A percentile compares a stretch with the other conserved stretches of the same genome.
These are phyloP conservation scores for Penicillium fimorum DNA, from an alignment of 495 filamentous ascomycete genomes.

Conservation along the genomic window DNA sequence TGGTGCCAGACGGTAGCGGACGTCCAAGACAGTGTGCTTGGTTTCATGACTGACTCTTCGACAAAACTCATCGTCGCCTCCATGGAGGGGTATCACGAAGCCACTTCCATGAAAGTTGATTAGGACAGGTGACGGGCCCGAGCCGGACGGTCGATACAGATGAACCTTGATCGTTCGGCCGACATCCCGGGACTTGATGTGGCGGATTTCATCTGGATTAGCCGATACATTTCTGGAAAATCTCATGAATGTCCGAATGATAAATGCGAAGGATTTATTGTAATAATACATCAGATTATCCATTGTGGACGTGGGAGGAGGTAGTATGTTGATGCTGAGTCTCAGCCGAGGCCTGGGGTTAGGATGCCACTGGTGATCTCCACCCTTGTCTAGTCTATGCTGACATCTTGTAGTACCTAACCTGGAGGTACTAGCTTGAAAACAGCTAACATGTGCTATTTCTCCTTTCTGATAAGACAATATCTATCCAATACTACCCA, in stretches of 20 bases:
- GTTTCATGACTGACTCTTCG: conserved; percentile 35
- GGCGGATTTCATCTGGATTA: conserved; percentile 36
- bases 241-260: neutral
- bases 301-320: conserved; percentile 15
- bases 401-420: neutral
- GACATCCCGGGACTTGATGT: conserved; percentile 43
- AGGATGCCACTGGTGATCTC: conserved; percentile 10
- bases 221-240: neutral
- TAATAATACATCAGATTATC: conserved; percentile 25
- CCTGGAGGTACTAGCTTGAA: neutral
- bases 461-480: neutral
- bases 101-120: conserved; percentile 49
- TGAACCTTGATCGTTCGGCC: conserved; percentile 45
- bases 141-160: conserved; percentile 37
- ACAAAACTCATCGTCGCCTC: conserved; percentile 44
- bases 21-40: conserved; percentile 45
- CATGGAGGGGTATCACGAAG: conserved; percentile 43
- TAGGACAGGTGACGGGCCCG: conserved; percentile 38
- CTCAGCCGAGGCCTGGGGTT: conserved; percentile 13
- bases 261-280: conserved; percentile 25
- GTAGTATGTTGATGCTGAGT: neutral
- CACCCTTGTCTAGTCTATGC: neutral
- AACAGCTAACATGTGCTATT: neutral
- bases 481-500: neutral
- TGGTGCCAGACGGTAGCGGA: conserved; percentile 76